Conservation (phyloP, 371 early-diverging fungal species). For the Haplosporangium sp. region DNA sequence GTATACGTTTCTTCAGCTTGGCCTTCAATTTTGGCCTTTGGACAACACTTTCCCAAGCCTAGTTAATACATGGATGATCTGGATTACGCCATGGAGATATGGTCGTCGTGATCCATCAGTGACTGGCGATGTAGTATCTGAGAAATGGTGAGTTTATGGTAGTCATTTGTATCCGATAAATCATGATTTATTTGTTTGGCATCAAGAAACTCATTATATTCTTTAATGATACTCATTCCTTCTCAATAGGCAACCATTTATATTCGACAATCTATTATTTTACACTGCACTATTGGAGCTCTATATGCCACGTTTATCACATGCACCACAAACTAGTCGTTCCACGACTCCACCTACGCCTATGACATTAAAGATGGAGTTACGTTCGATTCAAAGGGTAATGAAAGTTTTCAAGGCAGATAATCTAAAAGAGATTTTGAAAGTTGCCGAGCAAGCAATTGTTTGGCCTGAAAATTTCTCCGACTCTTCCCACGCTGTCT, state of each 20-base stretch:
- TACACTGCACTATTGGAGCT: slow-evolving; percentile 41
- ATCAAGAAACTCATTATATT: not conserved
- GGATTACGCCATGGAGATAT: slow-evolving; percentile 54
- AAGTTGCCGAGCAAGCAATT: slow-evolving; percentile 46
- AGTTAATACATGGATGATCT: slow-evolving; percentile 39
- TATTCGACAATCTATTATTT: slow-evolving; percentile 52
- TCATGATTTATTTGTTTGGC: no score
- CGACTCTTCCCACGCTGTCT: slow-evolving; percentile 29
- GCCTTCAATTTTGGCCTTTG: slow-evolving; percentile 43
- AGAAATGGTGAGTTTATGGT: slow-evolving; percentile 37
- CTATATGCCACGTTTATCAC: slow-evolving; percentile 41
- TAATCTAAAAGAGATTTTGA: slow-evolving; percentile 48
- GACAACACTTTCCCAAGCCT: slow-evolving; percentile 46
- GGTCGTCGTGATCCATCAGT: slow-evolving; percentile 40
- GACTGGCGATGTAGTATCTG: slow-evolving; percentile 36
- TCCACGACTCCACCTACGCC: slow-evolving; percentile 29
- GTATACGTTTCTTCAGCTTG: slow-evolving; percentile 34
- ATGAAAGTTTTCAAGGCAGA: slow-evolving; percentile 42
- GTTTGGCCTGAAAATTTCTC: slow-evolving; percentile 50
- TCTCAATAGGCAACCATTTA: slow-evolving; percentile 44
- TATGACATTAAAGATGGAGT: slow-evolving; percentile 33
- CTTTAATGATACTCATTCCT: not conserved
- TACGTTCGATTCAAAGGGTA: slow-evolving; percentile 44
- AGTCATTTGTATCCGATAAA: no score
- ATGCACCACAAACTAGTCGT: slow-evolving; percentile 35